These are phyloP conservation scores for Evernia prunastri DNA, from an alignment of 495 filamentous ascomycete species.

Conservation along the genomic window DNA sequence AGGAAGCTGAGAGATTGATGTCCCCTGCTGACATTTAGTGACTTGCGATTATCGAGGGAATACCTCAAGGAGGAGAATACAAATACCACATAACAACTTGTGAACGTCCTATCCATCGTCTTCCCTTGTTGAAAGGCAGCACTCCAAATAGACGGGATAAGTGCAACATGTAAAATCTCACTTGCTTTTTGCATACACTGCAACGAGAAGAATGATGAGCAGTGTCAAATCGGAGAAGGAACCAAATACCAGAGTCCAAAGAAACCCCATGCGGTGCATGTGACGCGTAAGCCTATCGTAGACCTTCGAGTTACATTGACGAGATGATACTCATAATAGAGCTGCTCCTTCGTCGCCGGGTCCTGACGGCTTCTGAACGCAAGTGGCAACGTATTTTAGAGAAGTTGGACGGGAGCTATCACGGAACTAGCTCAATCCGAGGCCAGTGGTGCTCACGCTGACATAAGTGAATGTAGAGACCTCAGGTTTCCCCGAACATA, in stretches of 20 bases:
- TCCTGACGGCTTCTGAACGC: too few species aligned
- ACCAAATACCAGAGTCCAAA: not conserved
- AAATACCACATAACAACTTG: not conserved
- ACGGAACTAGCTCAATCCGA: not conserved
- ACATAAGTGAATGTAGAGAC: not conserved
- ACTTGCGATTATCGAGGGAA: not conserved
- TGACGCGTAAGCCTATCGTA: too few species aligned
- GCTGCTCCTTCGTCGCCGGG: too few species aligned
- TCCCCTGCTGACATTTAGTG: not conserved
- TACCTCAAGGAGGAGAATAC: not conserved
- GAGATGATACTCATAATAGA: too few species aligned
- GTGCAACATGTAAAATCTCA: too few species aligned
- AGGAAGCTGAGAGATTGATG: not conserved
- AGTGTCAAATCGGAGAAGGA: not conserved
- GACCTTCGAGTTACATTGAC: too few species aligned
- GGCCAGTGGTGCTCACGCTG: not conserved
- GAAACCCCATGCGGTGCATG: too few species aligned
- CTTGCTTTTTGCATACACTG: not conserved
- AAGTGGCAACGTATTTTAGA: too few species aligned
- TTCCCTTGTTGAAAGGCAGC: too few species aligned
- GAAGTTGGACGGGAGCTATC: too few species aligned
- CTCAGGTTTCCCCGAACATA: too few species aligned
- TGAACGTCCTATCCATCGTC: not conserved
- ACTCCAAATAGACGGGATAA: too few species aligned
- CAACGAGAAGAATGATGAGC: not conserved